phyloP scores from a whole-genome alignment of 2,329 filamentous ascomycete species.

The Purpureocillium takamizusanense region DNA sequence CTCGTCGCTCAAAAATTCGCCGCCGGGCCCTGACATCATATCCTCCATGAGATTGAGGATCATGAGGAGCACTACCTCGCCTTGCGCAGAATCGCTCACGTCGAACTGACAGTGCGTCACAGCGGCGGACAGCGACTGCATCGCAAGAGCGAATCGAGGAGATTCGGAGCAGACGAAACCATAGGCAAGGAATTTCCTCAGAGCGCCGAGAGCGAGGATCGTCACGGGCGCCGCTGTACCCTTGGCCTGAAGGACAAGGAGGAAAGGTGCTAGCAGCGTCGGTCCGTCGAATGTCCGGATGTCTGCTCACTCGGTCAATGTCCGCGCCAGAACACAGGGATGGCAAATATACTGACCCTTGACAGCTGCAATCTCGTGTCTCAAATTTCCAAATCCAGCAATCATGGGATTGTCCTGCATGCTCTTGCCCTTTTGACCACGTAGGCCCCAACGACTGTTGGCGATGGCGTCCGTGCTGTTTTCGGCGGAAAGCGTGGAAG shows the following conservation, averaged over 20 bases:
- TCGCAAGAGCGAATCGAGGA: slow-evolving; percentile 80
- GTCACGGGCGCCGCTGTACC: slow-evolving; percentile 95
- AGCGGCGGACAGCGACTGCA: slow-evolving; percentile 89
- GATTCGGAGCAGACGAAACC: slow-evolving; percentile 78
- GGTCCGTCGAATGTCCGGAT: slow-evolving; percentile 85
- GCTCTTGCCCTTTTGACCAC: slow-evolving; percentile 93
- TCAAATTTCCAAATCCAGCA: slow-evolving; percentile 82
- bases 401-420: slow-evolving; percentile 97
- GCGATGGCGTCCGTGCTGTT: slow-evolving; percentile 42
- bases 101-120: slow-evolving; percentile 98
- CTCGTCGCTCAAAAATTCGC: slow-evolving; percentile 90
- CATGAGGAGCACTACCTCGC: slow-evolving; percentile 89
- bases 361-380: slow-evolving; percentile 78
- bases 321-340: slow-evolving; percentile 11
- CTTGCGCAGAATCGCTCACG: slow-evolving; percentile 86
- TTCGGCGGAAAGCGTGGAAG: slow-evolving; percentile 26
- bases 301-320: slow-evolving; percentile 39
- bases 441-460: slow-evolving; percentile 81
- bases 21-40: slow-evolving; percentile 90
- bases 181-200: slow-evolving; percentile 95
- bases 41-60: slow-evolving; percentile 97
- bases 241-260: slow-evolving; percentile 93
- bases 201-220: slow-evolving; percentile 82
- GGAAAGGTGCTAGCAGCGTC: slow-evolving; percentile 81
- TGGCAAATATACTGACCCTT: no score